Base-by-base conservation (phyloP, 805 yeast genomes). In the Jamesozyma gamospora region DNA sequence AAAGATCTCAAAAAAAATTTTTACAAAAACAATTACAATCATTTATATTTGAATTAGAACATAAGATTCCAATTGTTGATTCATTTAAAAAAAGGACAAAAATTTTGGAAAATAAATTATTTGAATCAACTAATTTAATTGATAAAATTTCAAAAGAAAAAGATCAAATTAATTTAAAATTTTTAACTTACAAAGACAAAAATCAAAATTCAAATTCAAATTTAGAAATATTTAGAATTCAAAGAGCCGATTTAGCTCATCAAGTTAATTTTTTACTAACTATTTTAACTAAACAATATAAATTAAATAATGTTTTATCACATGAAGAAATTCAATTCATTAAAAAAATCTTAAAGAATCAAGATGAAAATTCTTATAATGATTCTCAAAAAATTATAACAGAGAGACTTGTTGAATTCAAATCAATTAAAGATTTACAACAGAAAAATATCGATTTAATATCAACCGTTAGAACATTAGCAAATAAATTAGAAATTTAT, bases 231-330 rank as follows among this genome's bases (percentile, higher is more conserved):
- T 56, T 82, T 45, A 68, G 71, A 34, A 73, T 71, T 41, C 77
- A 80, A 46, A 72, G 80, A 32, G 63, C 70, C 24, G 96, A 90
- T 52, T 64, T 90, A 30, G 83, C 94, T 6, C 75, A 78, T 32
- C 97, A 90, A 56, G 72, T 92, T n/a, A 85, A 83, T 48, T 71
- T 70, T 36, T 67, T 87, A 28, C 66, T 90, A 29, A 71, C 81
- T 13, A n/a, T 36, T 8, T 68, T 76, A 24, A 64, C 81, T 1
- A 69, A 76, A 34, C 73, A 70, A 11, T 17, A 31, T 14, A 70
- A 69, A 37, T 65, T 73, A n/a, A 74, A 74, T 28, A 64, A 68
- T 30, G 83, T 90, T 8, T 62, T 90, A 28, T 71, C 82, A 4
- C 58, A 67, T 0, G 73, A 73, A 12, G 96, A 90, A 51, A 70